Conservation (phyloP, 192 early-diverging fungal species). For the Lobosporangium transversale region DNA sequence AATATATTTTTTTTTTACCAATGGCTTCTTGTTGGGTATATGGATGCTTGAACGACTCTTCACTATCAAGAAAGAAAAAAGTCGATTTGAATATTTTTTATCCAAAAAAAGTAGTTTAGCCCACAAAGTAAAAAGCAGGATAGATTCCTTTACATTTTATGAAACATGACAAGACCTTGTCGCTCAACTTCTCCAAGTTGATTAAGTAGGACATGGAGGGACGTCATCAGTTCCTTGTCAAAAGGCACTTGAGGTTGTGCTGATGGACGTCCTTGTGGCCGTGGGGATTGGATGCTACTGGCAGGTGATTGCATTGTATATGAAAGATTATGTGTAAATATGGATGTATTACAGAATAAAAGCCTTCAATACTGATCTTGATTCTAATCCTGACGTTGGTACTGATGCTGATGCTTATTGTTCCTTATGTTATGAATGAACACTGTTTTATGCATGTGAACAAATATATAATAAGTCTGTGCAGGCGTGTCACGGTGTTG, state of each 20-base stretch:
- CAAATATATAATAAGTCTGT: too few species aligned
- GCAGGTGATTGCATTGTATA: conserved; percentile 45
- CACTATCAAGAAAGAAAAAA: conserved; percentile 3
- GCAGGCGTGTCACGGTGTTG: too few species aligned
- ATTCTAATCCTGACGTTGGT: too few species aligned
- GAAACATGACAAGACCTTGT: conserved; percentile 51
- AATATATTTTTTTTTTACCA: conserved; percentile 9
- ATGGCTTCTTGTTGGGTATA: conserved; percentile 50
- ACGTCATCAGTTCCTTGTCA: conserved; percentile 46
- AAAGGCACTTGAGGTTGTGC: conserved; percentile 31
- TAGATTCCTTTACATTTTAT: conserved; percentile 34
- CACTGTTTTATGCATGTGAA: too few species aligned
- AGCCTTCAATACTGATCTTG: too few species aligned
- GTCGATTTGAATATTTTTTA: not conserved
- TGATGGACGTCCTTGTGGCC: conserved; percentile 20
- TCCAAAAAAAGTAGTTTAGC: too few species aligned
- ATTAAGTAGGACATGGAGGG: conserved; percentile 31
- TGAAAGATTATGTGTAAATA: too few species aligned
- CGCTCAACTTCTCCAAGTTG: conserved; percentile 48
- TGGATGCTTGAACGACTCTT: conserved; percentile 53
- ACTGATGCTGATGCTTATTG: too few species aligned
- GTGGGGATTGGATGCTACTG: conserved; percentile 46
- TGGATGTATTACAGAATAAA: too few species aligned
- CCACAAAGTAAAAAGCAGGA: too few species aligned
- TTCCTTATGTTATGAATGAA: too few species aligned